Evolutionary conservation across 2,329 filamentous ascomycete genomes (phyloP), one percentile per base, ranked within the genome.

Genomic region (Lachnellula arida): DNA sequence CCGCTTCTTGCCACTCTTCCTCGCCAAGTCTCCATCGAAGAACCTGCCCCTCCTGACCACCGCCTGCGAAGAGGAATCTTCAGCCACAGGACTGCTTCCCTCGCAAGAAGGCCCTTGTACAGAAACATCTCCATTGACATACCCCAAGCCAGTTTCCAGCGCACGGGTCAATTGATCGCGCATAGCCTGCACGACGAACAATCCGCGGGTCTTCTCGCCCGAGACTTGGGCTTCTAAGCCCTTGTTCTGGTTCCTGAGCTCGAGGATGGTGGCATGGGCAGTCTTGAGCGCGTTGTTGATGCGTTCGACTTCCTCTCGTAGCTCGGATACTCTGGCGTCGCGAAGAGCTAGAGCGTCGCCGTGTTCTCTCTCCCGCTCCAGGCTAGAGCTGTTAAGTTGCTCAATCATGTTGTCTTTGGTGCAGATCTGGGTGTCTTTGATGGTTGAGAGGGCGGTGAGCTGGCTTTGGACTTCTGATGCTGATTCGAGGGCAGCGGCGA

Each of bases 141-240:
- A 75, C 17, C 74, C 74, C 51, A 74, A 68, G 57, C 78, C 77
- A 71, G 78, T 76, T 47, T 71, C 66, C 46, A 80, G 62, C 0
- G 79, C 77, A 4, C 75, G 64, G 61, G 76, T 75, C 34, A 85
- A 68, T 70, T 84, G 79, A 1, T 68, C 74, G 68, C 75, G 76
- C 74, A 85, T 77, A 5, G 71, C 68, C 9, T 78, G 75, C 2
- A 84, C 73, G 0, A 76, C 76, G 5, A 67, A 69, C 63, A 71
- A 72, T 2, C 78, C 77, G 15, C 71, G 70, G 2, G 65, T 74
- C 68, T 75, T 78, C 73, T 84, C 76, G 3, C 70, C 68, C 11
- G 78, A 75, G 7, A 82, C 73, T 1, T 76, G 76, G 4, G 65
- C 69, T 63, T 70, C 73, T 25, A 82, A 58, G 0, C 68, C 68